Percentiles rank a stretch among this genome's conserved stretches.
These are phyloP conservation scores for Monosporascus cannonballus DNA, from an alignment of 2,329 filamentous ascomycete species.

Conservation along the genomic window DNA sequence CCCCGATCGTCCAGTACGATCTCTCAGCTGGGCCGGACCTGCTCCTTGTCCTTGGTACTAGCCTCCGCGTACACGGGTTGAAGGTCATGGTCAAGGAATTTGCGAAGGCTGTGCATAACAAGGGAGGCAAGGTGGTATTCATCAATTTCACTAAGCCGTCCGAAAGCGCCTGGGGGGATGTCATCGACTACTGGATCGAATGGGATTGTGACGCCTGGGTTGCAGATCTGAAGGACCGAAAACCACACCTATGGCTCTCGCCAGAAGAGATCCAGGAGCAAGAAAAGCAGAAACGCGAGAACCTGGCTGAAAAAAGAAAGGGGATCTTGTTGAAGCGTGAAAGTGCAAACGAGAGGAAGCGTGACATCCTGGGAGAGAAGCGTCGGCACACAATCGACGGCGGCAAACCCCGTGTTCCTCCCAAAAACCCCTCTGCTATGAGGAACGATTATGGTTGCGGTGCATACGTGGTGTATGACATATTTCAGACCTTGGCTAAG, in stretches of 20 bases:
- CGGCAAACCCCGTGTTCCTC: constrained; percentile 16
- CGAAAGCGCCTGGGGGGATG: constrained; percentile 65
- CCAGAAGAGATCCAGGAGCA: constrained; percentile 33
- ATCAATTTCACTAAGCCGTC: constrained; percentile 68
- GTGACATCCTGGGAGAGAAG: constrained; percentile 15
- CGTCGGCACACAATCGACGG: constrained; percentile 12
- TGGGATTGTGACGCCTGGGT: constrained; percentile 75
- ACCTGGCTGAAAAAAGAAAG: constrained; percentile 21
- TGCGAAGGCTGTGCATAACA: constrained; percentile 63
- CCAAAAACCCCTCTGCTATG: constrained; percentile 26
- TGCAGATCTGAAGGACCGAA: constrained; percentile 50
- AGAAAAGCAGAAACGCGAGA: constrained; percentile 34
- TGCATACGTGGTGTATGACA: constrained; percentile 25
- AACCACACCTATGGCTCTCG: constrained; percentile 54
- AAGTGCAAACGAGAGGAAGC: constrained; percentile 16
- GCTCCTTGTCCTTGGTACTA: constrained; percentile 65
- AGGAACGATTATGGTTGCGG: constrained; percentile 27
- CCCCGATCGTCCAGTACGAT: constrained; percentile 62
- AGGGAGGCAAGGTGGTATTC: constrained; percentile 63
- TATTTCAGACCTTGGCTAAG: constrained; percentile 25
- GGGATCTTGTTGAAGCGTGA: constrained; percentile 19
- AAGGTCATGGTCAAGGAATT: constrained; percentile 68
- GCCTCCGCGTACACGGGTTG: constrained; percentile 63
- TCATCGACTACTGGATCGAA: constrained; percentile 69
- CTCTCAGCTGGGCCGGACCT: constrained; percentile 58